Evolutionary conservation across 768 basidiomycete species (phyloP).

Genomic region (Neoboletus brunneissimus): DNA sequence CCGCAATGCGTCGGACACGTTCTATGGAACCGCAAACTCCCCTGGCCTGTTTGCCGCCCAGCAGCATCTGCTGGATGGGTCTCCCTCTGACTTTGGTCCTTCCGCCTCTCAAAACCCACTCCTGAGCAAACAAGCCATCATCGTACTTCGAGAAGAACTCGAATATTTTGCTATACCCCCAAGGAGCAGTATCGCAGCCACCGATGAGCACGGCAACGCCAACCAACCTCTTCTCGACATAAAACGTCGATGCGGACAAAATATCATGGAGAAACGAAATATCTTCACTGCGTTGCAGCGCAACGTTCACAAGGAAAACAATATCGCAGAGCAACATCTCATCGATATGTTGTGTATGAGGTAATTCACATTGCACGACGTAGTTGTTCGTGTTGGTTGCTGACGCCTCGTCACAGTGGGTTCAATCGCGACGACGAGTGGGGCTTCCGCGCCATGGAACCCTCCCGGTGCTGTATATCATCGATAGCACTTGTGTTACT

Average conservation of each 20-base stretch:
- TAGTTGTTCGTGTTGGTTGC: neutral
- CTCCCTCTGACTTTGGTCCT: slow-evolving; percentile 56
- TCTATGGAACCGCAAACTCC: slow-evolving; percentile 79
- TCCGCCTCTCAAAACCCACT: slow-evolving; percentile 84
- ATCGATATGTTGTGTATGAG: slow-evolving; percentile 99
- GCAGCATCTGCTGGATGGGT: slow-evolving; percentile 71
- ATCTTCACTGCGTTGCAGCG: slow-evolving; percentile 98
- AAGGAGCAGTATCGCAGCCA: slow-evolving; percentile 54
- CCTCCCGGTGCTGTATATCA: slow-evolving; percentile 94
- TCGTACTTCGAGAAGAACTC: slow-evolving; percentile 95
- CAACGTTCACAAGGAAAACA: slow-evolving; percentile 99
- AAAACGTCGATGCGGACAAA: slow-evolving; percentile 84
- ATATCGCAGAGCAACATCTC: slow-evolving; percentile 96
- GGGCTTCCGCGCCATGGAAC: slow-evolving; percentile 96
- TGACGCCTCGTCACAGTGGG: slow-evolving; percentile 48
- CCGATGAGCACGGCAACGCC: slow-evolving; percentile 77
- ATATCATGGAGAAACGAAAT: slow-evolving; percentile 82
- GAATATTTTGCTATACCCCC: slow-evolving; percentile 98
- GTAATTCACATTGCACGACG: slow-evolving; percentile 40
- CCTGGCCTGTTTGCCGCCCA: slow-evolving; percentile 79
- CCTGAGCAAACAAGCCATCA: slow-evolving; percentile 94
- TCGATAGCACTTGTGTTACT: slow-evolving; percentile 96
- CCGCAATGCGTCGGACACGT: slow-evolving; percentile 78
- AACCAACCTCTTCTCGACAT: slow-evolving; percentile 75
- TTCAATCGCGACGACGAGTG: slow-evolving; percentile 97